Evolutionary conservation across 352 stramenopile species (phyloP).

Genomic region (Phytopythium montanum): DNA sequence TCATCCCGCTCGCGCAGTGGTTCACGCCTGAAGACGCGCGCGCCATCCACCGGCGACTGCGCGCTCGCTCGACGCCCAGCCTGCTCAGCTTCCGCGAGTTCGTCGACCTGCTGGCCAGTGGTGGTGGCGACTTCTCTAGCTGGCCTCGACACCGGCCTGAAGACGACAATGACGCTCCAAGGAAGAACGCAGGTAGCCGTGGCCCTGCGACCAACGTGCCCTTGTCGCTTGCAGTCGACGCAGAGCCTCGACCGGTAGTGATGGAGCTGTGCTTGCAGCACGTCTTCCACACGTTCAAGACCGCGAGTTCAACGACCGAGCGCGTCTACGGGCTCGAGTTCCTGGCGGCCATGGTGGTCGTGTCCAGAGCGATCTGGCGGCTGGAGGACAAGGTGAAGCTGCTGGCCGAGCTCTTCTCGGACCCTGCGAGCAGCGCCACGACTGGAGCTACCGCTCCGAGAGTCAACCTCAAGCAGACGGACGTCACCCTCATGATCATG

Average conservation of each 20-base stretch:
- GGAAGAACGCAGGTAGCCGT: background rate
- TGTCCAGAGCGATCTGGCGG: conserved; percentile 62
- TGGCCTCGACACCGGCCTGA: background rate
- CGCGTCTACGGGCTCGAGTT: conserved; percentile 61
- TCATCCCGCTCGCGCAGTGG: conserved; percentile 52
- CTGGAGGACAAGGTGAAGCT: conserved; percentile 50
- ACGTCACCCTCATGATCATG: conserved; percentile 49
- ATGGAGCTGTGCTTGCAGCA: conserved; percentile 57
- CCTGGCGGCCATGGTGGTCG: conserved; percentile 47
- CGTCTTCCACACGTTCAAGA: conserved; percentile 52
- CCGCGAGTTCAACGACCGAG: conserved; percentile 3
- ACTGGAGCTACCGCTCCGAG: background rate
- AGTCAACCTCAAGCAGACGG: conserved; percentile 45
- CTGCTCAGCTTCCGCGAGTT: conserved; percentile 49
- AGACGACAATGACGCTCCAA: background rate
- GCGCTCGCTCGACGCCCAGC: conserved; percentile 19
- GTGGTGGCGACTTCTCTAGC: background rate
- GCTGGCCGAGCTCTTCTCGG: conserved; percentile 54
- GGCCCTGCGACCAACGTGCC: background rate
- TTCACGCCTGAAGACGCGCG: conserved; percentile 53
- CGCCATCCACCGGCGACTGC: conserved; percentile 28
- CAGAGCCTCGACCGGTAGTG: conserved; percentile 18
- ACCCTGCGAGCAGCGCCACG: conserved; percentile 20
- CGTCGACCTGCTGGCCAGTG: conserved; percentile 35
- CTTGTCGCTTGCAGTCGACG: background rate